phyloP scores from a whole-genome alignment of 176 grass and related monocot genomes.

The Avena insularis region DNA sequence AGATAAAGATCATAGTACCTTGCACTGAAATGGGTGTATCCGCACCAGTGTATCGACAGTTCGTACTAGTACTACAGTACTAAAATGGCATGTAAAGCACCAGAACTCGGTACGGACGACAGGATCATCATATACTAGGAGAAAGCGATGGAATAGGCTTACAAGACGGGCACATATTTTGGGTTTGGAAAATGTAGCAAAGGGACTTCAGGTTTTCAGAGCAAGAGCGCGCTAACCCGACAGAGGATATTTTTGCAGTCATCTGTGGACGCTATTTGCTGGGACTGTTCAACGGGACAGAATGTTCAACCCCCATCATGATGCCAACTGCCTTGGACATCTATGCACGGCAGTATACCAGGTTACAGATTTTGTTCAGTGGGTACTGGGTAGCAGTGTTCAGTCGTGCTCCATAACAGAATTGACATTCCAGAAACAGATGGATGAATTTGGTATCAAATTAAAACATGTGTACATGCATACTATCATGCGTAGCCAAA shows the following conservation, averaged over 20 bases:
- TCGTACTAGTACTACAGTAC: neutral
- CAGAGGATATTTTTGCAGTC: neutral
- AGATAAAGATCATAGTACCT: neutral
- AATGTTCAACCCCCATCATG: neutral
- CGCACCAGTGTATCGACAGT: neutral
- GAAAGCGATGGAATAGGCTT: neutral
- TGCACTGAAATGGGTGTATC: neutral
- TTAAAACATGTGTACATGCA: neutral
- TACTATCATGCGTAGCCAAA: neutral
- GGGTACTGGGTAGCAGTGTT: too few species aligned
- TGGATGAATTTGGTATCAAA: neutral
- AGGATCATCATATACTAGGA: neutral
- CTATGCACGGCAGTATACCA: neutral
- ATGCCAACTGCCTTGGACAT: neutral
- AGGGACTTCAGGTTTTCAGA: neutral
- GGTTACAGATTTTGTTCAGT: neutral
- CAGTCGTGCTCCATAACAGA: neutral
- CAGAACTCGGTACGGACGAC: too few species aligned
- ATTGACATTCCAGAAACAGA: neutral
- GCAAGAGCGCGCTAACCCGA: neutral
- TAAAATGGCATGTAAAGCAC: neutral
- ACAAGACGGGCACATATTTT: neutral
- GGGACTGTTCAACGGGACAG: neutral
- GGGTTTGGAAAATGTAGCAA: neutral
- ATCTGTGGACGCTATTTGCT: neutral